A percentile compares a stretch with the other conserved stretches of the same genome.
Conservation (phyloP, 1,284 basidiomycete genomes). For the Tilletiopsis washingtonensis region DNA sequence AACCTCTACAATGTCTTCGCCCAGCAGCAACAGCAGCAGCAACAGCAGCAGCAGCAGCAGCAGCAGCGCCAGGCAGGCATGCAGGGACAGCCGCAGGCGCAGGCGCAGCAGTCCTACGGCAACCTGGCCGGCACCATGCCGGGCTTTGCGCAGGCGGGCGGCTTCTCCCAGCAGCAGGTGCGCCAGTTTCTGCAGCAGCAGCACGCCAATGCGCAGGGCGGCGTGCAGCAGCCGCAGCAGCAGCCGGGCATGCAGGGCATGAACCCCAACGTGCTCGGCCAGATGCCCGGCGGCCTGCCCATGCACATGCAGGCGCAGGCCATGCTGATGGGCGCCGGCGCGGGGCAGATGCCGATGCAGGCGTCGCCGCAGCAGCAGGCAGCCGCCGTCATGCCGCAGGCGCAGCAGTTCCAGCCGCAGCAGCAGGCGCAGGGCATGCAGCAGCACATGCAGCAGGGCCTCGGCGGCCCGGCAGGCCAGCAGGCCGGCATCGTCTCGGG, state of each 20-base stretch:
- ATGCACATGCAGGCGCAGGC: background rate
- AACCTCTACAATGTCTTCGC: background rate
- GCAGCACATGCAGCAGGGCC: constrained; percentile 1
- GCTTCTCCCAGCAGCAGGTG: background rate
- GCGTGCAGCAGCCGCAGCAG: background rate
- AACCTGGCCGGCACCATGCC: background rate
- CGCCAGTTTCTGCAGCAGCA: background rate
- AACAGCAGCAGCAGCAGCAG: background rate
- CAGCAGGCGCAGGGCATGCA: background rate
- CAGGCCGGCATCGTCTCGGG: constrained; percentile 3
- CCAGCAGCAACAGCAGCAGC: constrained; percentile 1
- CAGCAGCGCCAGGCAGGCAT: too few relatives aligned
- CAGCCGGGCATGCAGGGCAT: background rate
- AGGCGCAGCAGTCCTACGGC: background rate
- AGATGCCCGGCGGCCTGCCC: background rate
- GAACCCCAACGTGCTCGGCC: background rate
- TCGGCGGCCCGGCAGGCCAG: background rate
- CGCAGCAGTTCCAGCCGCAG: background rate
- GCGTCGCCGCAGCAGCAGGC: background rate
- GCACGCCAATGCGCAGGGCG: background rate
- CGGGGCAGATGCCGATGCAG: background rate
- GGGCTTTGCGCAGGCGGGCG: background rate
- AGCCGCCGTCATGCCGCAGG: background rate
- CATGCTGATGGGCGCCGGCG: background rate
- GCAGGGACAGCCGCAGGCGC: background rate